Base-by-base conservation (phyloP, 176 grass and related monocot species). In the Carex parvula region DNA sequence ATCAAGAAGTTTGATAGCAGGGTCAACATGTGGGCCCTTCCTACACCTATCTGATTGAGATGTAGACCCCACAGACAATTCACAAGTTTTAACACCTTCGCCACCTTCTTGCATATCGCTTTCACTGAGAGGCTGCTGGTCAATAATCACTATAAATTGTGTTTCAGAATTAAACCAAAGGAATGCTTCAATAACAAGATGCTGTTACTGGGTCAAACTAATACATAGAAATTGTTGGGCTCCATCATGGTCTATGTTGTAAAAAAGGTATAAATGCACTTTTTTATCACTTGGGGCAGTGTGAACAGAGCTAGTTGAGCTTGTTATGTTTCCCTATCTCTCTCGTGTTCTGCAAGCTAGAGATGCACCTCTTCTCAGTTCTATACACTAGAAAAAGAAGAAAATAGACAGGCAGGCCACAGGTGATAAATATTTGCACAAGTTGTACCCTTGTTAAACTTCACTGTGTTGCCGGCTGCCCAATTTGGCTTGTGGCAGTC, bases 1-100 rank as follows among this genome's bases (percentile, higher is more conserved):
- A 85, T 91, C 88, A 30, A 95, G 83, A 67, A 98, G 70, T 86
- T 95, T 91, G 60, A 79, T 83, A 67, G 91, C 30, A 84, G 96
- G 91, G 67, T 95, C 89, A 67, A 84, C 39, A 22, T 39, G 84
- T 61, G 60, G 81, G 82, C 63, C 92, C 4, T 86, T 91, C 86
- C 68, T 89, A 4, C 89, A 95, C 73, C 85, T 91, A 89, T 90
- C 88, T 41, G 92, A 67, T 85, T 85, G 89, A 26, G 87, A 89
- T 63, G 89, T 76, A 54, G 46, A 67, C 0, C 70, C 92, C 18
- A 70, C 32, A 79, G 87, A 46, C 88, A 84, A 83, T 30, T 90
- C 52, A 41, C 65, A 70, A 60, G 71, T 97, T 85, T 91, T 89
- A 8, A 65, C 58, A 92, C 72, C 84, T 52, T 93, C 86, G 17